Base-by-base conservation (phyloP, 345 rosid genomes). In the Linum lewisii region DNA sequence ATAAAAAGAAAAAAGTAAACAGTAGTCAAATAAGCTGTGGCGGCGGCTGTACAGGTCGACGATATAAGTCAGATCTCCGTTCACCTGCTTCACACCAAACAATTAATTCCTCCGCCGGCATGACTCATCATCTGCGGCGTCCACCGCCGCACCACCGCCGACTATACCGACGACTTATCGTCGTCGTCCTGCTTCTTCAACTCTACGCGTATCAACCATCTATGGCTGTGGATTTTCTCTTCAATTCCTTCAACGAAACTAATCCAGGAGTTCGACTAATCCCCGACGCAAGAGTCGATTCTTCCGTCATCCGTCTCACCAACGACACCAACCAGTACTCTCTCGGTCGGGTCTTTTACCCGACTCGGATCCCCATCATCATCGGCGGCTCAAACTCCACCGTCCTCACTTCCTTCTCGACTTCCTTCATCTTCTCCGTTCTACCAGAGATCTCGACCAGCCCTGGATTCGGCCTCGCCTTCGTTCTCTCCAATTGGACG, bases 381-480 rank as follows among this genome's bases (percentile, higher is more conserved):
- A 2, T 16, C 47, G 13, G 16, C 0, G 2, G 61, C 19, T 62
- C 85, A n/a, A 78, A 81, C 63, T 75, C 81, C 24, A 72, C 86
- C 15, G 34, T 74, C 0, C 73, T 86, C 0, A 90, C 95, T 59
- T 77, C 91, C n/a, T n/a, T n/a, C n/a, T n/a, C n/a, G n/a, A n/a
- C n/a, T n/a, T n/a, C n/a, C 7, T 75, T 78, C 38, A 75, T 81
- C 26, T 78, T 80, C 76, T 80, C 80, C 5, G 34, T 80, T 15
- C 54, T 80, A 51, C 81, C 79, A 5, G 58, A 75, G 57, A 80
- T 87, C 55, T 66, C 87, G 23, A 67, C 89, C 6, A 83, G 83
- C 22, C 95, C 97, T 0, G 93, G 94, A 5, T 85, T 87, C 25
- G 97, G 93, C 73, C 89, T 90, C 64, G 80, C 85, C 49, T 85